phyloP scores from a whole-genome alignment of 2,329 filamentous ascomycete genomes.

The Penicillium frequentans region DNA sequence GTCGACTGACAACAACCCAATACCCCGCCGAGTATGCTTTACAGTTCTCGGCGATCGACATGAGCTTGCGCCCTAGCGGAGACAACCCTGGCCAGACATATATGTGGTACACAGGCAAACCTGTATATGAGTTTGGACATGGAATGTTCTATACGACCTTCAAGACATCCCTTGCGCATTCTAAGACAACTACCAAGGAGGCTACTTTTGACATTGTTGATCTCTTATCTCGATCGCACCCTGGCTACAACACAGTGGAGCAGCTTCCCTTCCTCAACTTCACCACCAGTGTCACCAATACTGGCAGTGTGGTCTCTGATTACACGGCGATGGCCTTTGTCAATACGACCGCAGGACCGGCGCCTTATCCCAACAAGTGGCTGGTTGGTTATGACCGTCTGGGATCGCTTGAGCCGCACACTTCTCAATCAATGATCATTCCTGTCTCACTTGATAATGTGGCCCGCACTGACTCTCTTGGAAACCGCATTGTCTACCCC shows the following conservation, averaged over 20 bases:
- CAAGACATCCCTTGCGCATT: slow-evolving; percentile 12
- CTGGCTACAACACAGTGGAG: slow-evolving; percentile 30
- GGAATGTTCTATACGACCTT: slow-evolving; percentile 49
- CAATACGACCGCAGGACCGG: slow-evolving; percentile 40
- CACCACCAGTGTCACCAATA: slow-evolving; percentile 38
- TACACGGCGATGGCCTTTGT: slow-evolving; percentile 44
- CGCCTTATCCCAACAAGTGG: slow-evolving; percentile 45
- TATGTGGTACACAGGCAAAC: slow-evolving; percentile 43
- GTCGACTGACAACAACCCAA: slow-evolving; percentile 41
- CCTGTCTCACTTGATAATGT: slow-evolving; percentile 41
- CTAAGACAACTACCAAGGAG: neutral
- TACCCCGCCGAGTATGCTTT: slow-evolving; percentile 45
- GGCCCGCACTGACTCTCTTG: slow-evolving; percentile 37
- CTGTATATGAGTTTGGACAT: slow-evolving; percentile 45
- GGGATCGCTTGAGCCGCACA: slow-evolving; percentile 22
- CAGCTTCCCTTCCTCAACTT: slow-evolving; percentile 40
- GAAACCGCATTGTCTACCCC: slow-evolving; percentile 43
- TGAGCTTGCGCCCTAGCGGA: slow-evolving; percentile 41
- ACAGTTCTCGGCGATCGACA: slow-evolving; percentile 42
- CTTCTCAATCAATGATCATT: slow-evolving; percentile 29
- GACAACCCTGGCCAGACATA: slow-evolving; percentile 46
- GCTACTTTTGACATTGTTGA: slow-evolving; percentile 34
- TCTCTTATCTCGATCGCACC: slow-evolving; percentile 31
- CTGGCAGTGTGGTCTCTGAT: slow-evolving; percentile 37
- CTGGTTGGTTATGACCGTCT: slow-evolving; percentile 42